Evolutionary conservation across 73 alveolate species (phyloP).

Genomic region (Effrenium voratum): DNA sequence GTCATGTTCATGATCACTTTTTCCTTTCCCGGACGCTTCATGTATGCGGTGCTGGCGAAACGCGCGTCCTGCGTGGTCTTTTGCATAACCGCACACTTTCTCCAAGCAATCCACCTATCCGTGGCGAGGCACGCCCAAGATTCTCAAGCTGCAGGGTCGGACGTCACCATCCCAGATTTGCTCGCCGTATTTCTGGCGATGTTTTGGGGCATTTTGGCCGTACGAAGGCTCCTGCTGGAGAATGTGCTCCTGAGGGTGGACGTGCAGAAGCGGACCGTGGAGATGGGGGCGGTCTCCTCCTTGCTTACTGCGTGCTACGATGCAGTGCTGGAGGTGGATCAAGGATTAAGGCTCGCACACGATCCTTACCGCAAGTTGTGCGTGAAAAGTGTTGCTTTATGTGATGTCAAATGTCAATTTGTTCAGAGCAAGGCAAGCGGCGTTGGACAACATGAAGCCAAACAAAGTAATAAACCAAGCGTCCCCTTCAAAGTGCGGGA

Average conservation of each 20-base stretch:
- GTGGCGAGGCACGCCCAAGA: no score
- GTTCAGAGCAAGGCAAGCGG: no score
- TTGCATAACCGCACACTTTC: not conserved
- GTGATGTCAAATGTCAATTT: no score
- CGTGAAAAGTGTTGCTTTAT: no score
- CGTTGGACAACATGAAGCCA: no score
- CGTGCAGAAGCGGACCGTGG: slow-evolving; percentile 1
- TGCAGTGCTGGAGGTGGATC: slow-evolving; percentile 40
- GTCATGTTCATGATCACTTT: not conserved
- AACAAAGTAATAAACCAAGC: no score
- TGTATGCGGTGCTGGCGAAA: slow-evolving; percentile 17
- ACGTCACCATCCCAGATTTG: not conserved
- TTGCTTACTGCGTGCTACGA: slow-evolving; percentile 32
- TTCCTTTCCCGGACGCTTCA: not conserved
- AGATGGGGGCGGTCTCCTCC: slow-evolving; percentile 6
- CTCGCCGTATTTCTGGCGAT: not conserved
- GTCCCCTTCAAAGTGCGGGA: no score
- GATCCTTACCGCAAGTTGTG: no score
- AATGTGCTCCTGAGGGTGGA: not conserved
- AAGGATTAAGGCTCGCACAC: not conserved
- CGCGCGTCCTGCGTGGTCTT: not conserved
- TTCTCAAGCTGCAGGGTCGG: no score
- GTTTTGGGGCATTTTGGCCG: not conserved
- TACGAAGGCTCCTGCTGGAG: not conserved
- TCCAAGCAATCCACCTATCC: not conserved